phyloP scores from a whole-genome alignment of 805 yeast species.

The Kuraishia piskuri region DNA sequence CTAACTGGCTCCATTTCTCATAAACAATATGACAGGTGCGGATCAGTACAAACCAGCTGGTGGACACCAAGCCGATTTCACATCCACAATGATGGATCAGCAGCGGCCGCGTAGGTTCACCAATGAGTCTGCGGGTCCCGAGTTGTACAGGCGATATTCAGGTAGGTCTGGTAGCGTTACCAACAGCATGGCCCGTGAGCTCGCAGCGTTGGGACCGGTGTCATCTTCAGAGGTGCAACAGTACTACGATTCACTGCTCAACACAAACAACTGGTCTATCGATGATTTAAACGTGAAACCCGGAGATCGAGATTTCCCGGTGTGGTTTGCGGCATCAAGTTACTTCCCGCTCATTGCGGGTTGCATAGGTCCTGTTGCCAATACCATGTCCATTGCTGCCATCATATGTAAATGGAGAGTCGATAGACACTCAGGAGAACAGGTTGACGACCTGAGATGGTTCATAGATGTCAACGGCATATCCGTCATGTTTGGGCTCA shows the following conservation, averaged over 20 bases:
- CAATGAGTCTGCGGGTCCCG: background rate
- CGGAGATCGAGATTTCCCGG: slow-evolving; percentile 19
- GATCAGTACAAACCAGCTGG: background rate
- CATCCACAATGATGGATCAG: background rate
- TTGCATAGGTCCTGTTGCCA: slow-evolving; percentile 72
- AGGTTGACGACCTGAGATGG: slow-evolving; percentile 27
- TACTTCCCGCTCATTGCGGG: slow-evolving; percentile 72
- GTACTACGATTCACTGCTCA: slow-evolving; percentile 18
- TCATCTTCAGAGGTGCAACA: slow-evolving; percentile 4
- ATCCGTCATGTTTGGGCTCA: slow-evolving; percentile 54
- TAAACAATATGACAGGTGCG: background rate
- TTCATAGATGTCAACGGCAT: slow-evolving; percentile 51
- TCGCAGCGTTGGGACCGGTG: background rate
- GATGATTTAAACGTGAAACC: slow-evolving; percentile 21
- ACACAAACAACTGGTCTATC: slow-evolving; percentile 19
- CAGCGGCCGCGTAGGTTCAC: background rate
- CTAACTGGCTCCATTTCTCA: background rate
- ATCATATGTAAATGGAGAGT: slow-evolving; percentile 61
- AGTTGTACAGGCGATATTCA: background rate
- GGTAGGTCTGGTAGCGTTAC: background rate
- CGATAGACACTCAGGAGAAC: slow-evolving; percentile 15
- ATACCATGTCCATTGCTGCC: slow-evolving; percentile 65
- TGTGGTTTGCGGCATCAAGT: slow-evolving; percentile 61
- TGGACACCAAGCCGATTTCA: background rate
- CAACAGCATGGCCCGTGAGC: background rate